Evolutionary conservation across 305 asterid species (phyloP), one percentile per base, ranked within the genome.

Genomic region (Andrographis paniculata): DNA sequence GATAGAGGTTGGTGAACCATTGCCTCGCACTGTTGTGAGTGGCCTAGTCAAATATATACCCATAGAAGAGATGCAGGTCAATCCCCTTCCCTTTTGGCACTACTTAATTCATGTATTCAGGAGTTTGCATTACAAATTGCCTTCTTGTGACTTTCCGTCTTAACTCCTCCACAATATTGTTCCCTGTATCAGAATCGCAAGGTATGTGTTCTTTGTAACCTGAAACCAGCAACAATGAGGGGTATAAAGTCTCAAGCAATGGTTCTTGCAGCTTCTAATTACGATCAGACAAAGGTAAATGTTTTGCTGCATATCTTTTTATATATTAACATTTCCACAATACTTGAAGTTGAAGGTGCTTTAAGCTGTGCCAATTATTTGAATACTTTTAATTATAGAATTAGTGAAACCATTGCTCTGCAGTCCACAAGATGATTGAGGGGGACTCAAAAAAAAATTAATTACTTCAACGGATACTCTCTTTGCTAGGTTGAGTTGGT

Each of bases 191-290:
- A 91, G 99, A 84, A 87, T 58, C 96, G 94, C 51, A 91, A 77
- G 74, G 96, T 91, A 33, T 91, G 99, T 23, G 94, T 91, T 57
- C 95, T 91, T 43, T 91, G 99, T 76, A 91, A 91, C 79, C 87
- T 91, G 68, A 91, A 87, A 65, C 96, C 99, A 45, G 95, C 78
- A 31, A 33, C 63, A 56, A 83, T 87, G 99, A 77, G 96, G 74
- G 96, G 96, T 41, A 73, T 91, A 54, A 87, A 80, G 68, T 91
- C 99, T 52, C 95, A 81, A 46, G 99, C 96, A 20, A 91, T 91
- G 96, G 93, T 91, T 74, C 95, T 87, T 63, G 93, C 95, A 58
- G 95, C 95, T 53, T 78, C 92, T 60, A 77, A 71, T n/a, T n/a
- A n/a, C n/a, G n/a, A n/a, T n/a, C n/a, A n/a, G n/a, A n/a, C n/a